Base-by-base conservation (phyloP, 768 basidiomycete genomes). In the Termitomyces sp. region DNA sequence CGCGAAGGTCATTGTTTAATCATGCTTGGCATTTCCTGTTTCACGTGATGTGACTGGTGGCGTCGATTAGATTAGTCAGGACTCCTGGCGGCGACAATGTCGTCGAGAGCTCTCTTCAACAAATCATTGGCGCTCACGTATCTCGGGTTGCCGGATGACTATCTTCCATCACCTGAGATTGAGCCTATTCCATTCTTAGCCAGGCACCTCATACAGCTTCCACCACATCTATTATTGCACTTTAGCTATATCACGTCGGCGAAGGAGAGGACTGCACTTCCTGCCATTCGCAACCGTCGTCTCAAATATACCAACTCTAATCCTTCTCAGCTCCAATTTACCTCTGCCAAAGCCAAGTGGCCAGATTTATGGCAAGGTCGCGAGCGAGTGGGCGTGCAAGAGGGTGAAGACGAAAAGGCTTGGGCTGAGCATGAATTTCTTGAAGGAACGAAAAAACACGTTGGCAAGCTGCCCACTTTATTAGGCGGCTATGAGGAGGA, bases 401-500 rank as follows among this genome's bases (percentile, higher is more conserved):
- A 84, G 60, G 85, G 75, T 0, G 72, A 73, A 43, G 91, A 91
- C 14, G 91, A 94, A 71, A 80, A 75, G 63, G 75, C 75, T 40
- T 94, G 91, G 91, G 89, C 75, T 5, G 75, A 83, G 55, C 77
- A 70, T 18, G 74, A 78, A 20, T 92, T 93, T 68, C 66, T 93
- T 57, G 71, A 74, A 33, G 88, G 85, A 1, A 73, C 73, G 3
- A 71, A 68, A 35, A 81, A 82, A 62, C 82, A 86, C 60, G 81
- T 93, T 12, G 89, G 89, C 40, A 89, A 88, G 62, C 71, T 92
- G 18, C 91, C 84, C 2, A 69, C 68, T 5, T 73, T 94, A 9
- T 72, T 94, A 9, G 84, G 82, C 4, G 83, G 78, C 6, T 92
- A 89, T 66, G 91, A 92, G 65, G 91, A 89, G 64, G 91, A 91